These are phyloP conservation scores for Thalassiosira gravida DNA, from an alignment of 352 stramenopile genomes.

Conservation along the genomic window DNA sequence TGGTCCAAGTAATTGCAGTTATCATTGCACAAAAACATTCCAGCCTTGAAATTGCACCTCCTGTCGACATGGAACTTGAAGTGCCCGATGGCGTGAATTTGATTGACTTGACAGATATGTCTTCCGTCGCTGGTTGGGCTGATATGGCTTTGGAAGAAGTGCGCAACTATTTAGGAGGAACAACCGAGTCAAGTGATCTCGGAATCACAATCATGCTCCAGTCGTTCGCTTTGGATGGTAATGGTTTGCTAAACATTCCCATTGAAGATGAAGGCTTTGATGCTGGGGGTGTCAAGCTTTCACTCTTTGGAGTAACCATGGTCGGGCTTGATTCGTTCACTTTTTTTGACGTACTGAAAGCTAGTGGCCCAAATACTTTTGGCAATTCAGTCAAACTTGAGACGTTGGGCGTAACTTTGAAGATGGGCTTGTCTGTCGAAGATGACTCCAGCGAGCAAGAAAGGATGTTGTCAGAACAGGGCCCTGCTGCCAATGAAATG, in stretches of 20 bases:
- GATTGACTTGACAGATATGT: slow-evolving; percentile 65
- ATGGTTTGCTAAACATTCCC: slow-evolving; percentile 61
- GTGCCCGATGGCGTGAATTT: slow-evolving; percentile 37
- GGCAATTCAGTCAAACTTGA: slow-evolving; percentile 70
- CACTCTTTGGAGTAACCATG: slow-evolving; percentile 66
- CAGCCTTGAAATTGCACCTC: slow-evolving; percentile 23
- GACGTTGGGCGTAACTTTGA: slow-evolving; percentile 60
- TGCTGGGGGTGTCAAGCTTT: slow-evolving; percentile 48
- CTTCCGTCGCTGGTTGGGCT: slow-evolving; percentile 45
- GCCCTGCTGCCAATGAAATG: slow-evolving; percentile 25
- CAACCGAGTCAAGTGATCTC: slow-evolving; percentile 25
- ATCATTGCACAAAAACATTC: slow-evolving; percentile 51
- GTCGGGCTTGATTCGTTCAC: slow-evolving; percentile 76
- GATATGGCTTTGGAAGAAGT: slow-evolving; percentile 57
- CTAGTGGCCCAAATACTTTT: slow-evolving; percentile 56
- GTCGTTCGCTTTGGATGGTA: slow-evolving; percentile 64
- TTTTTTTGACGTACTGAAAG: slow-evolving; percentile 64
- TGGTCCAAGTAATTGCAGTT: slow-evolving; percentile 53
- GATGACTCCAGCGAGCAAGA: no score
- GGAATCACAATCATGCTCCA: slow-evolving; percentile 69
- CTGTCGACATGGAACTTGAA: slow-evolving; percentile 29
- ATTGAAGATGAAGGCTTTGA: slow-evolving; percentile 59
- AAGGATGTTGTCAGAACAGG: no score
- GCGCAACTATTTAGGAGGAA: slow-evolving; percentile 40
- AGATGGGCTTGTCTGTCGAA: slow-evolving; percentile 56